Conservation (phyloP, 2,329 filamentous ascomycete species). For the Ambrosiella cleistominuta region DNA sequence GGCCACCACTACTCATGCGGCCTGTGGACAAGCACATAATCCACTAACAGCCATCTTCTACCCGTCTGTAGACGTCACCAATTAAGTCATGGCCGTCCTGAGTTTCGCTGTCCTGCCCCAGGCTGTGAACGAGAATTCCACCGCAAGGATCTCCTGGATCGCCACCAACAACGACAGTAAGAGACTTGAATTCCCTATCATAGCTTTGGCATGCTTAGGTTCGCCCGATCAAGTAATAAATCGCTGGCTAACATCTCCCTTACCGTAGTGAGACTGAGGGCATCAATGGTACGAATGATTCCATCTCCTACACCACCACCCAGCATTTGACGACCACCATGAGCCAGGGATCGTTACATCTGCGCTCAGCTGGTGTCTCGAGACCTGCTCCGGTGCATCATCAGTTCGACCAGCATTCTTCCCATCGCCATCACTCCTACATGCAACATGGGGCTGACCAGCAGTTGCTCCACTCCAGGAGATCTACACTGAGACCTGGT, state of each 20-base stretch:
- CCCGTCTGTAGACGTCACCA: slow-evolving; percentile 34
- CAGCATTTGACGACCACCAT: not conserved
- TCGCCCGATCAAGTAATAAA: not conserved
- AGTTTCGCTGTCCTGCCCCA: slow-evolving; percentile 31
- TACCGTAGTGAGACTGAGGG: not conserved
- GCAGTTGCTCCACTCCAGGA: not conserved
- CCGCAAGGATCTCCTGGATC: slow-evolving; percentile 39
- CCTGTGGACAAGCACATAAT: not conserved
- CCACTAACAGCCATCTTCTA: slow-evolving; percentile 2
- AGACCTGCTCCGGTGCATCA: not conserved
- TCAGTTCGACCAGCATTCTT: not conserved
- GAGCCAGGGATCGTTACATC: no score
- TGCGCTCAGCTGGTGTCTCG: no score
- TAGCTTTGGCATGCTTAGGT: not conserved
- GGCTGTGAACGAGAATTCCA: slow-evolving; percentile 41
- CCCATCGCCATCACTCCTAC: not conserved
- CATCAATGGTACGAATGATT: not conserved
- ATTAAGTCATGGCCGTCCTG: slow-evolving; percentile 38
- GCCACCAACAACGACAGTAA: slow-evolving; percentile 30
- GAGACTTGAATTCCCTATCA: slow-evolving; percentile 11
- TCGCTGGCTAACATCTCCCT: not conserved
- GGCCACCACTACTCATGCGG: not conserved
- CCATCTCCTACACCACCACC: not conserved
- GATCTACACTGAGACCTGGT: not conserved
- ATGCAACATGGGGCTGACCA: not conserved